Evolutionary conservation across 768 basidiomycete species (phyloP).

Genomic region (Filobasidium wieringae): DNA sequence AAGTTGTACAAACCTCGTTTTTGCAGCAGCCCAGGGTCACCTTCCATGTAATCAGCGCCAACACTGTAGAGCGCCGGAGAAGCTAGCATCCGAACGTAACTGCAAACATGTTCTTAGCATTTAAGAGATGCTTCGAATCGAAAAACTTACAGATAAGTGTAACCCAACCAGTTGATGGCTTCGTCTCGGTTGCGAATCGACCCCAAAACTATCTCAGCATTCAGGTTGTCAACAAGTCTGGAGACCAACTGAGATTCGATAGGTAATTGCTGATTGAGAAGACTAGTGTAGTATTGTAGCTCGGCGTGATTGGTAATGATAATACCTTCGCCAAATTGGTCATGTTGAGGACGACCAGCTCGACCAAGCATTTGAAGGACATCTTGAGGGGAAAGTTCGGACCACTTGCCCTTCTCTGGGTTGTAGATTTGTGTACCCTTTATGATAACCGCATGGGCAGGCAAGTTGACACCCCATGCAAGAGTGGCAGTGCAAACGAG

Average conservation of each 20-base stretch:
- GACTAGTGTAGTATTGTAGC: slow-evolving; percentile 86
- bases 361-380: slow-evolving; percentile 97
- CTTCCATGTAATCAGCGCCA: slow-evolving; percentile 78
- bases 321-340: slow-evolving; percentile 92
- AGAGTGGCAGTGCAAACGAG: slow-evolving; percentile 94
- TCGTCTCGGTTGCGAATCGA: slow-evolving; percentile 91
- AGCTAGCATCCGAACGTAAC: slow-evolving; percentile 89
- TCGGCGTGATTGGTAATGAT: slow-evolving; percentile 98
- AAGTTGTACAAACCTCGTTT: slow-evolving; percentile 53
- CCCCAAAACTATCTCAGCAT: slow-evolving; percentile 92
- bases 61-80: slow-evolving; percentile 78
- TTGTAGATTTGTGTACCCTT: slow-evolving; percentile 99
- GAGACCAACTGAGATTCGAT: slow-evolving; percentile 92
- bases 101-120: slow-evolving; percentile 28
- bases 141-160: slow-evolving; percentile 71
- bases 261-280: slow-evolving; percentile 93
- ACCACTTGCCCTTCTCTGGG: slow-evolving; percentile 96
- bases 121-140: background rate
- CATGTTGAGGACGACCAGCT: slow-evolving; percentile 92
- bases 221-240: slow-evolving; percentile 86
- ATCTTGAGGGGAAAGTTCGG: slow-evolving; percentile 86
- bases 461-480: slow-evolving; percentile 98
- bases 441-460: slow-evolving; percentile 96
- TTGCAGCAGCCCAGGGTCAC: slow-evolving; percentile 68
- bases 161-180: slow-evolving; percentile 93